Conservation (phyloP, 2,329 filamentous ascomycete genomes). For the Colletotrichum acutatum region DNA sequence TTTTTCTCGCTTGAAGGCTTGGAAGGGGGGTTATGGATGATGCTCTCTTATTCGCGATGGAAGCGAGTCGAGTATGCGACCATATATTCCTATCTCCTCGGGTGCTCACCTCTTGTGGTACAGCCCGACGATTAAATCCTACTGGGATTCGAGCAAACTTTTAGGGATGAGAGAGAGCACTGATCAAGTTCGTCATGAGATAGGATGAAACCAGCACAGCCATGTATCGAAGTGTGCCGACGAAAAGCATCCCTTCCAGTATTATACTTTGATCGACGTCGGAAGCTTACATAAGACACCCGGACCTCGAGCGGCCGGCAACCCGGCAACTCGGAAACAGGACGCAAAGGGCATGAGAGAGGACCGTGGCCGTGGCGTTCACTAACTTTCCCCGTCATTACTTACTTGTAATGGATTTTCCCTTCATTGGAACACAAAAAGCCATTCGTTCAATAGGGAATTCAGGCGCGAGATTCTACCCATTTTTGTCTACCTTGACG, state of each 20-base stretch:
- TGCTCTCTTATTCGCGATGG: neutral
- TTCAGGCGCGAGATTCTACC: neutral
- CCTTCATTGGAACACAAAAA: neutral
- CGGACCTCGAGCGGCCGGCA: neutral
- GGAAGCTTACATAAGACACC: conserved; percentile 18
- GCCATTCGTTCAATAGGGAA: too few relatives aligned
- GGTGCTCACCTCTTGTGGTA: neutral
- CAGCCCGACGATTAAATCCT: too few relatives aligned
- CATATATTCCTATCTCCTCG: neutral
- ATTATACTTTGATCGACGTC: neutral
- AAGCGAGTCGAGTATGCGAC: neutral
- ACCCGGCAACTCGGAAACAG: neutral
- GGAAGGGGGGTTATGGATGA: too few relatives aligned
- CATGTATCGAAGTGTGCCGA: too few relatives aligned
- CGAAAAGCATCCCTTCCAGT: neutral
- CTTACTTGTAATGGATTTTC: neutral
- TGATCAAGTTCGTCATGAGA: neutral
- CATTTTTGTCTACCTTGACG: conserved; percentile 20
- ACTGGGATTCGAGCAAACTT: too few relatives aligned
- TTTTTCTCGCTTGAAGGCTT: too few relatives aligned
- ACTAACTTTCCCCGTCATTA: neutral
- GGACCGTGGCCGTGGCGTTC: neutral
- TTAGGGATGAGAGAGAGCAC: neutral
- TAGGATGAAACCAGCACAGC: neutral
- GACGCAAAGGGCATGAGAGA: neutral